Conservation (phyloP, 2,329 filamentous ascomycete species). For the Pseudocercospora macadamiae region DNA sequence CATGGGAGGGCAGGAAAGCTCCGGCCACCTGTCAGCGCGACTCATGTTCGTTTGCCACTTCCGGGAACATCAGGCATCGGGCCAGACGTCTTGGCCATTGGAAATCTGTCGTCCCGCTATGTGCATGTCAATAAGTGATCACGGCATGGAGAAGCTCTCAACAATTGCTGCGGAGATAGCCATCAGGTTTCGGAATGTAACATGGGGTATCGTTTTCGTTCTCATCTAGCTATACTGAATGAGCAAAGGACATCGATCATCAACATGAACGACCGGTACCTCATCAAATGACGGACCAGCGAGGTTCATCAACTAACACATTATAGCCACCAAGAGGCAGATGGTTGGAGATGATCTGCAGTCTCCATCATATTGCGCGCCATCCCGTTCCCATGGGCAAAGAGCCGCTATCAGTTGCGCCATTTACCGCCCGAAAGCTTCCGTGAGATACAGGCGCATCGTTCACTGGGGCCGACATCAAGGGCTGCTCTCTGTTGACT, state of each 20-base stretch:
- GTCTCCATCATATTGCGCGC: slow-evolving; percentile 18
- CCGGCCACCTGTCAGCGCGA: not conserved
- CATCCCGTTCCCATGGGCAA: slow-evolving; percentile 13
- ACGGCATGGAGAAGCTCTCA: not conserved
- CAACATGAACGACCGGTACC: not conserved
- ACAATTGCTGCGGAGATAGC: not conserved
- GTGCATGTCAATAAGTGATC: not conserved
- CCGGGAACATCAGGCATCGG: slow-evolving; percentile 3
- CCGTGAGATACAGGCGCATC: slow-evolving; percentile 8
- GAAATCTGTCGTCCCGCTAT: not conserved
- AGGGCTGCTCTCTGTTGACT: not conserved
- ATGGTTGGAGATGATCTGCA: not conserved
- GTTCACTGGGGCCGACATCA: not conserved
- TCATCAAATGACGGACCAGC: not conserved
- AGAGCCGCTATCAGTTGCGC: slow-evolving; percentile 10
- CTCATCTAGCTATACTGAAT: not conserved
- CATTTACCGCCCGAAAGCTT: slow-evolving; percentile 27
- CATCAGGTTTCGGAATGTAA: not conserved
- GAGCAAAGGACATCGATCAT: not conserved
- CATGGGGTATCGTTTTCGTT: not conserved
- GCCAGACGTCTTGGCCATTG: not conserved
- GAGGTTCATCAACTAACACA: not conserved
- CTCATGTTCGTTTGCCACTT: slow-evolving; percentile 8
- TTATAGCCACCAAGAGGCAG: not conserved
- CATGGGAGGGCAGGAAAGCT: slow-evolving; percentile 1